Conservation (phyloP, 2,329 filamentous ascomycete species). For the Colletotrichum tropicicola region DNA sequence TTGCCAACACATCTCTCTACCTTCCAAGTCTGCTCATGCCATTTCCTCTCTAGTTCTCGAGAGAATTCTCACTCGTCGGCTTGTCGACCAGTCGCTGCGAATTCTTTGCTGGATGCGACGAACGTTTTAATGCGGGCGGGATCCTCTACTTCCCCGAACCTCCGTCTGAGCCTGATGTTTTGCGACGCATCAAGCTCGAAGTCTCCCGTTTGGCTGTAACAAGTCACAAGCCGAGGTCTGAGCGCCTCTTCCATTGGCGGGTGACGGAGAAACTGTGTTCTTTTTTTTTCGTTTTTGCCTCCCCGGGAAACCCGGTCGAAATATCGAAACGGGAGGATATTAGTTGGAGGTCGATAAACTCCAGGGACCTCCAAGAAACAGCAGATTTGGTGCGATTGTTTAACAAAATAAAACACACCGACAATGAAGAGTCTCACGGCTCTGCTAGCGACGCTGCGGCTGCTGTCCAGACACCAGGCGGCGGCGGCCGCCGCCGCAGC, state of each 20-base stretch:
- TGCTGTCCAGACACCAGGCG: background rate
- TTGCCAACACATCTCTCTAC: background rate
- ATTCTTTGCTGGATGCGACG: background rate
- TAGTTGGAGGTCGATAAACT: background rate
- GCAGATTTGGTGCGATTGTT: too few relatives aligned
- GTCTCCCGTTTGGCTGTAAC: background rate
- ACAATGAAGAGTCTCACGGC: constrained; percentile 6
- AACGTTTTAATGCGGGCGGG: constrained; percentile 2
- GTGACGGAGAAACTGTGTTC: background rate
- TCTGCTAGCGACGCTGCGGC: background rate
- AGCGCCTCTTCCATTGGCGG: background rate
- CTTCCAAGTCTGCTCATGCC: background rate
- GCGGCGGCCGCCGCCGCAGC: background rate
- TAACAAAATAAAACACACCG: background rate
- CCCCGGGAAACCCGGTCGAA: background rate
- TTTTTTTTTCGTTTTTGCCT: background rate
- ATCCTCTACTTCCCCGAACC: constrained; percentile 3
- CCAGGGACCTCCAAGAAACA: background rate
- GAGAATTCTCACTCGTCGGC: too few relatives aligned
- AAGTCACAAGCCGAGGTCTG: constrained; percentile 2
- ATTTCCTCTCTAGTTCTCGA: background rate
- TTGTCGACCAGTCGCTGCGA: background rate
- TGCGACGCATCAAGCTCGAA: background rate
- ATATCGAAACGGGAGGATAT: background rate
- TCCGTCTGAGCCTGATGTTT: constrained; percentile 5